Evolutionary conservation across 169 alveolate genomes (phyloP).

Genomic region (Eimeria acervulina): DNA sequence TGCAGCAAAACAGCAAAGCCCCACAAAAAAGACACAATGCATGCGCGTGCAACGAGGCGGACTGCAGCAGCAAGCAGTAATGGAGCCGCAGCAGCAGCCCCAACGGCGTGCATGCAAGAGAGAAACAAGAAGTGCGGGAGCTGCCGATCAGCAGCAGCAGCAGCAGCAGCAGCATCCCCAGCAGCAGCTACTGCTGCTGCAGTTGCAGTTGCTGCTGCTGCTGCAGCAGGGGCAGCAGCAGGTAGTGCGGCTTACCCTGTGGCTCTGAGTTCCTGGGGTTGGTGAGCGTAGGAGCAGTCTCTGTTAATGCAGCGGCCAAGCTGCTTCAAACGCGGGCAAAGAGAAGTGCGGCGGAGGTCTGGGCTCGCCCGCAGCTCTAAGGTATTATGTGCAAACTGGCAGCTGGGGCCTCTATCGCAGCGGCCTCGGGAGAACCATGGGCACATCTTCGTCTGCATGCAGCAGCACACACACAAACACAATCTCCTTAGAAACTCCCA

Average conservation of each 20-base stretch:
- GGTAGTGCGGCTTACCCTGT: slow-evolving; percentile 27
- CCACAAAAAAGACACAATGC: not conserved
- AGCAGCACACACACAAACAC: not conserved
- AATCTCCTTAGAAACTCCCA: no score
- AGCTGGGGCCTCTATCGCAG: slow-evolving; percentile 81
- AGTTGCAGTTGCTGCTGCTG: not conserved
- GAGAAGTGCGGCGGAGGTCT: slow-evolving; percentile 76
- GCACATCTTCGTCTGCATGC: slow-evolving; percentile 82
- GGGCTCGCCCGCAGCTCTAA: slow-evolving; percentile 80
- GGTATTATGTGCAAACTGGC: slow-evolving; percentile 78
- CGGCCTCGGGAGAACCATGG: slow-evolving; percentile 83
- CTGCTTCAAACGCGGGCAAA: slow-evolving; percentile 75
- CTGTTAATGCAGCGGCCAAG: slow-evolving; percentile 66
- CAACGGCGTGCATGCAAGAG: not conserved
- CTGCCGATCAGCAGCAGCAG: not conserved
- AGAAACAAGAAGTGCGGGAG: not conserved
- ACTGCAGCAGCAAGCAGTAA: not conserved
- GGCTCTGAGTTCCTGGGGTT: slow-evolving; percentile 65
- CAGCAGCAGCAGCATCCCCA: not conserved
- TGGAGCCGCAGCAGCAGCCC: not conserved
- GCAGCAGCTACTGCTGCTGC: not conserved
- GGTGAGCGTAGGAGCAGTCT: slow-evolving; percentile 71
- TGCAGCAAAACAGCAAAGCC: slow-evolving; percentile 15
- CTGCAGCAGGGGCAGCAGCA: not conserved
- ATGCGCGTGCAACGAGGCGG: slow-evolving; percentile 30